Percentiles rank a stretch among this genome's conserved stretches.
phyloP scores from a whole-genome alignment of 2,329 filamentous ascomycete genomes.

The Sporothrix schenckii region DNA sequence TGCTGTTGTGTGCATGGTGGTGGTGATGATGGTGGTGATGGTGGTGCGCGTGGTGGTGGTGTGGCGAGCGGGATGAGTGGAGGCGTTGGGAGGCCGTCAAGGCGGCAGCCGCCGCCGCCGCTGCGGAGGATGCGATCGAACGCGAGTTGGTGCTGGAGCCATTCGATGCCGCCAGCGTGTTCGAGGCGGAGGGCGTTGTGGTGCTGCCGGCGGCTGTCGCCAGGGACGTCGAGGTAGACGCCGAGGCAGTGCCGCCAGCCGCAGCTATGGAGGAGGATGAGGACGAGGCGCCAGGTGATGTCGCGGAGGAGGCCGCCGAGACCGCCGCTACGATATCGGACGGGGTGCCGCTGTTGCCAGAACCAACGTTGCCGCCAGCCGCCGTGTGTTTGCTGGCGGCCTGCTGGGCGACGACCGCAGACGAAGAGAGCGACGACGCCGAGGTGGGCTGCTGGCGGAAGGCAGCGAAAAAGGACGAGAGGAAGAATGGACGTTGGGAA shows the following conservation, averaged over 20 bases:
- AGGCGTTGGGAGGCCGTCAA: constrained; percentile 34
- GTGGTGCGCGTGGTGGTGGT: constrained; percentile 31
- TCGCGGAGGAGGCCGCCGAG: background rate
- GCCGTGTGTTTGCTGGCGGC: constrained; percentile 47
- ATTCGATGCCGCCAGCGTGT: constrained; percentile 25
- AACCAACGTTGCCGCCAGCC: constrained; percentile 35
- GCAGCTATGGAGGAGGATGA: background rate
- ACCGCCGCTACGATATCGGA: constrained; percentile 38
- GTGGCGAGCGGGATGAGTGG: constrained; percentile 30
- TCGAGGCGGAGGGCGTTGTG: constrained; percentile 28
- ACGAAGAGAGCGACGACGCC: constrained; percentile 31
- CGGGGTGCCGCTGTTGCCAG: constrained; percentile 19
- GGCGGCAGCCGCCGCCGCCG: constrained; percentile 35
- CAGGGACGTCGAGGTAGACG: constrained; percentile 37
- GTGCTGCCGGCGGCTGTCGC: constrained; percentile 32
- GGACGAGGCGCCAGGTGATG: background rate
- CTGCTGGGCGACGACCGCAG: constrained; percentile 41
- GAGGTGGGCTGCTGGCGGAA: constrained; percentile 53
- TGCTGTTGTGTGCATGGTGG: background rate
- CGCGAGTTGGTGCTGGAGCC: background rate
- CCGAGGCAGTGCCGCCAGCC: constrained; percentile 33
- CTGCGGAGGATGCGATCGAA: constrained; percentile 33
- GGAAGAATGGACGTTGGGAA: constrained; percentile 57
- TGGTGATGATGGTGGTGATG: constrained; percentile 26
- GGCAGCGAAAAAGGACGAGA: constrained; percentile 60